Evolutionary conservation across 2,329 filamentous ascomycete genomes (phyloP), one percentile per base, ranked within the genome.

Genomic region (Ophiostoma himal-ulmi): DNA sequence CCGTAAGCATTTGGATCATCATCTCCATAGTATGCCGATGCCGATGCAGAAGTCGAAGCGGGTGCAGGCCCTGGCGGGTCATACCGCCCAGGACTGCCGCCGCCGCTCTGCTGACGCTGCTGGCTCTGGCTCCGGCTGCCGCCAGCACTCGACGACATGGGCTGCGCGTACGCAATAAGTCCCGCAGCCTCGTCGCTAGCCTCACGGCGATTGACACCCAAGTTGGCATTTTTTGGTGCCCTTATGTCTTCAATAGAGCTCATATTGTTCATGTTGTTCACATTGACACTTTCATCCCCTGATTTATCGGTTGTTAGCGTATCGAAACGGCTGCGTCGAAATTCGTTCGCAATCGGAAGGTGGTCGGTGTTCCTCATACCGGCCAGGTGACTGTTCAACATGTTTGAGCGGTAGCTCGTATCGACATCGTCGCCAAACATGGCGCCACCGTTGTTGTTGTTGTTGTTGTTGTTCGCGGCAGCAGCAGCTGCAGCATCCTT

Each of bases 281-380:
- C 52, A 34, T 17, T 17, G 20, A 10, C 68, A 57, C 0, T 52
- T 64, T 37, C 64, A 60, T 39, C 60, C 48, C 30, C 30, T 62
- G 57, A 44, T 34, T 68, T 67, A 44, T 67, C 60, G 17, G 54
- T 26, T 54, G 57, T 68, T 52, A 74, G 67, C 68, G 70, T 74
- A 69, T 74, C 72, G 71, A 76, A 77, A 13, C 74, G 73, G 70
- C 76, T 77, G 72, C 74, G 73, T 66, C 80, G 78, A 72, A 81
- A 81, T 72, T 81, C 75, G 39, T 75, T 76, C 1, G 79, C 79
- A 71, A 81, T 81, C 22, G 79, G 80, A 57, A 82, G 74, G 62
- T 80, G 78, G 60, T 80, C 79, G 39, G 79, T 80, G 74, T 78
- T 81, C 74, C 77, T 79, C 68, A 70, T 68, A 34, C 60, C 52